phyloP scores from a whole-genome alignment of 2,329 filamentous ascomycete species.

The Colletotrichum eremochloae region DNA sequence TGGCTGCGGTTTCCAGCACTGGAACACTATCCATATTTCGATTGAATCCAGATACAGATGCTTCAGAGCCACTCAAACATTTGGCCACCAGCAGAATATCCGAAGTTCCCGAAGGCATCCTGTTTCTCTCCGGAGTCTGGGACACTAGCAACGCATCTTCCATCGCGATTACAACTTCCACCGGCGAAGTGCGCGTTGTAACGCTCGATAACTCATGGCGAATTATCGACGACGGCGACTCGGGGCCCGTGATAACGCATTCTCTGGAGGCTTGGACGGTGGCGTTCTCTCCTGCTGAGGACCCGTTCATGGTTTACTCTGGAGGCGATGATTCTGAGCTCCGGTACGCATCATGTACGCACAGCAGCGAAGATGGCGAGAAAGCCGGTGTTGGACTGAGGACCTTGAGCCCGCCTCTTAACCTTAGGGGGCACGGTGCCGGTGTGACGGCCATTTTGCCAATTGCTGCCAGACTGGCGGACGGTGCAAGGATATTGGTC shows the following conservation, averaged over 20 bases:
- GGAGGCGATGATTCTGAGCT: slow-evolving; percentile 83
- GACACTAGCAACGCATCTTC: slow-evolving; percentile 68
- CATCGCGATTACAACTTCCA: slow-evolving; percentile 79
- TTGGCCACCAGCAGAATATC: slow-evolving; percentile 61
- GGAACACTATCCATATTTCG: slow-evolving; percentile 76
- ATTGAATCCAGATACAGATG: slow-evolving; percentile 57
- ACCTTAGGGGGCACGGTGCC: slow-evolving; percentile 70
- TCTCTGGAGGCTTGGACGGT: slow-evolving; percentile 81
- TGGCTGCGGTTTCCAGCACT: slow-evolving; percentile 84
- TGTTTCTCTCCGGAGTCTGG: slow-evolving; percentile 83
- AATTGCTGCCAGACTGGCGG: slow-evolving; percentile 59
- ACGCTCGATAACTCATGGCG: slow-evolving; percentile 59
- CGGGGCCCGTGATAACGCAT: slow-evolving; percentile 61
- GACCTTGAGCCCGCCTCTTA: slow-evolving; percentile 44
- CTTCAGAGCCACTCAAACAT: slow-evolving; percentile 53
- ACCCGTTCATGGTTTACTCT: slow-evolving; percentile 66
- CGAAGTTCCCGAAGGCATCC: slow-evolving; percentile 66
- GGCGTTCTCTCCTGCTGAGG: slow-evolving; percentile 63
- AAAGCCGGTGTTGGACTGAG: neutral
- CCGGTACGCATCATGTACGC: slow-evolving; percentile 58
- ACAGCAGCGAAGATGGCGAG: slow-evolving; percentile 37
- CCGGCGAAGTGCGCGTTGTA: slow-evolving; percentile 72
- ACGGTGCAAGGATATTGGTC: slow-evolving; percentile 71
- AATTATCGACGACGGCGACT: slow-evolving; percentile 49
- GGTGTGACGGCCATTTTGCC: slow-evolving; percentile 91